A percentile compares a stretch with the other conserved stretches of the same genome.
These are phyloP conservation scores for Ceratobasidium sp. DNA, from an alignment of 1,284 basidiomycete genomes.

Conservation along the genomic window DNA sequence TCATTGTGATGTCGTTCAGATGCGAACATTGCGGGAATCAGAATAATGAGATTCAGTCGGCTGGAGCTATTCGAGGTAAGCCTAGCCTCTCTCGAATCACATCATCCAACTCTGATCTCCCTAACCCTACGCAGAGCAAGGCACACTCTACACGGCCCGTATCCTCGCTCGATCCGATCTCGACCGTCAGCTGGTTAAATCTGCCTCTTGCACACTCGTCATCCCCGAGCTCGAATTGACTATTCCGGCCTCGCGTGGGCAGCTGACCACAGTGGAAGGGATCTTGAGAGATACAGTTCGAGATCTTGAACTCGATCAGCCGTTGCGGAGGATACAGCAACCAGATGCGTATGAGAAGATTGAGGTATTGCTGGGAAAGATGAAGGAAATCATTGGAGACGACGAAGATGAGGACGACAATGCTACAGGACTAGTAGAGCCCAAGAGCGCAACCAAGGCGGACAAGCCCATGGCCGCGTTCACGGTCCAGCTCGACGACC, in stretches of 20 bases:
- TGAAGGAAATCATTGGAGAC: conserved; percentile 75
- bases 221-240: conserved; percentile 93
- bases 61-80: conserved; percentile 86
- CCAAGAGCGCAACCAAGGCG: conserved; percentile 51
- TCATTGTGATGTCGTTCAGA: conserved; percentile 95
- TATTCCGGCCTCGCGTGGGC: conserved; percentile 87
- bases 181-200: conserved; percentile 94
- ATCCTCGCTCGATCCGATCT: conserved; percentile 81
- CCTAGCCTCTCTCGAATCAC: conserved; percentile 37
- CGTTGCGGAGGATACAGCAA: conserved; percentile 84
- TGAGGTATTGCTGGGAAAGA: conserved; percentile 71
- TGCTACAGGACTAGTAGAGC: conserved; percentile 45
- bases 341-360: conserved; percentile 81
- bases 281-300: conserved; percentile 84
- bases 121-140: conserved; percentile 57
- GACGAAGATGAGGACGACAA: conserved; percentile 57
- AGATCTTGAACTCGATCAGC: conserved; percentile 87
- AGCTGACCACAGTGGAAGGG: conserved; percentile 96
- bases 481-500: conserved; percentile 90
- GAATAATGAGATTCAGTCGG: conserved; percentile 96
- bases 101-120: neutral
- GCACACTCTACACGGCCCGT: conserved; percentile 75
- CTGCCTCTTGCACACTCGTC: conserved; percentile 78
- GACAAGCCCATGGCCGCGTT: conserved; percentile 73
- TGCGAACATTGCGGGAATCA: conserved; percentile 91